These are phyloP conservation scores for Talaromyces sp. DNA, from an alignment of 2,329 filamentous ascomycete genomes.

Conservation along the genomic window DNA sequence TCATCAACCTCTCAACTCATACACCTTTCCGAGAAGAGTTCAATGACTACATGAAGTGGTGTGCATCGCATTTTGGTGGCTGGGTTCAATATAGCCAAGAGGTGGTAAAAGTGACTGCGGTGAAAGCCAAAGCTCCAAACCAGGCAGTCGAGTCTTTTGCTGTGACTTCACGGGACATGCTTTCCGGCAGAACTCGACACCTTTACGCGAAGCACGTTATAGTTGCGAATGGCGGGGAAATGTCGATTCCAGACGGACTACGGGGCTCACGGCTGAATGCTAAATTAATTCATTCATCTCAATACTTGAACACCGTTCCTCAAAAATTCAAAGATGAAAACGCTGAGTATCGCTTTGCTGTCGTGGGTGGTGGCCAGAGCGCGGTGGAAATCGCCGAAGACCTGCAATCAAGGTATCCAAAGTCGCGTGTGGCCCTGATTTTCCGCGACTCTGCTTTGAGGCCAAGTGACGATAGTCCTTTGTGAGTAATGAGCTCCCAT, in stretches of 20 bases:
- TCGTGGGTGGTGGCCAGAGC: conserved; percentile 10
- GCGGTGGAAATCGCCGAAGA: conserved; percentile 10
- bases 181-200: not conserved
- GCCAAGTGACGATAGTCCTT: conserved; percentile 11
- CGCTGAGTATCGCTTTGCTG: conserved; percentile 1
- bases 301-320: conserved; percentile 2
- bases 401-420: conserved; percentile 9
- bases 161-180: not conserved
- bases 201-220: conserved; percentile 9
- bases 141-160: conserved; percentile 5
- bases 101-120: conserved; percentile 5
- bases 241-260: conserved; percentile 5
- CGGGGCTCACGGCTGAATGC: not conserved
- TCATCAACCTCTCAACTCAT: conserved; percentile 11
- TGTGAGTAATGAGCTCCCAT: conserved; percentile 1
- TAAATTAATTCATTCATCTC: conserved; percentile 7
- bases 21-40: conserved; percentile 12
- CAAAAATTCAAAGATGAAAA: not conserved
- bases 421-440: conserved; percentile 4
- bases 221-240: conserved; percentile 9
- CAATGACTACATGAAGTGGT: conserved; percentile 13
- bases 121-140: not conserved
- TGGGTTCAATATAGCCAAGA: conserved; percentile 8
- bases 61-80: conserved; percentile 7
- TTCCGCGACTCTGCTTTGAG: conserved; percentile 10